A percentile compares a stretch with the other conserved stretches of the same genome.
phyloP scores from a whole-genome alignment of 306 rosid species.

The Begonia fuchsioides region DNA sequence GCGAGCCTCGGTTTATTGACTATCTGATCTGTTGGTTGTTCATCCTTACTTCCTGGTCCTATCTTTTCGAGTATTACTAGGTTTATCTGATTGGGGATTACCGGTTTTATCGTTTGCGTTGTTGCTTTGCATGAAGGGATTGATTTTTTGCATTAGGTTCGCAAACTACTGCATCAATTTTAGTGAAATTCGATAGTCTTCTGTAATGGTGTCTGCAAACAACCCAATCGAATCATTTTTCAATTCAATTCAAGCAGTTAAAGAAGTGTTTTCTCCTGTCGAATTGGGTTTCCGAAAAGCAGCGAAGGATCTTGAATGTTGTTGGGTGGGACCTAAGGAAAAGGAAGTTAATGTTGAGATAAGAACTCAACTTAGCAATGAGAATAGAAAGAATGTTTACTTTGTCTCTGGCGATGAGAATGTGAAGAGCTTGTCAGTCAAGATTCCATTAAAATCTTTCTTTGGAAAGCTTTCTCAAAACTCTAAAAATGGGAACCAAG shows the following conservation, averaged over 20 bases:
- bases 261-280: slow-evolving; percentile 65
- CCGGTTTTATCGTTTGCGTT: too few relatives aligned
- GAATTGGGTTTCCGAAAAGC: slow-evolving; percentile 69
- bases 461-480: slow-evolving; percentile 51
- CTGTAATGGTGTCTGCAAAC: slow-evolving; percentile 60
- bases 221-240: slow-evolving; percentile 79
- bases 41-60: too few relatives aligned
- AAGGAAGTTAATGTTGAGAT: slow-evolving; percentile 30
- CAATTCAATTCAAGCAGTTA: slow-evolving; percentile 68
- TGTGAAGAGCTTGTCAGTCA: slow-evolving; percentile 41
- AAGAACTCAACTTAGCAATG: slow-evolving; percentile 31
- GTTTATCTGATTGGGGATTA: too few relatives aligned
- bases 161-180: too few relatives aligned
- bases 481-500: slow-evolving; percentile 20
- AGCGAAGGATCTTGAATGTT: slow-evolving; percentile 75
- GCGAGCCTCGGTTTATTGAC: too few relatives aligned
- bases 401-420: slow-evolving; percentile 31
- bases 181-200: slow-evolving; percentile 10
- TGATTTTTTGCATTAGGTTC: too few relatives aligned
- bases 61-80: too few relatives aligned
- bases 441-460: slow-evolving; percentile 54
- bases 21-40: too few relatives aligned
- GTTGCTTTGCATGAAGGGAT: too few relatives aligned
- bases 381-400: slow-evolving; percentile 25
- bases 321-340: slow-evolving; percentile 49